Evolutionary conservation across 805 yeast species (phyloP), one percentile per base, ranked within the genome.

Genomic region (Candida nanaspora): DNA sequence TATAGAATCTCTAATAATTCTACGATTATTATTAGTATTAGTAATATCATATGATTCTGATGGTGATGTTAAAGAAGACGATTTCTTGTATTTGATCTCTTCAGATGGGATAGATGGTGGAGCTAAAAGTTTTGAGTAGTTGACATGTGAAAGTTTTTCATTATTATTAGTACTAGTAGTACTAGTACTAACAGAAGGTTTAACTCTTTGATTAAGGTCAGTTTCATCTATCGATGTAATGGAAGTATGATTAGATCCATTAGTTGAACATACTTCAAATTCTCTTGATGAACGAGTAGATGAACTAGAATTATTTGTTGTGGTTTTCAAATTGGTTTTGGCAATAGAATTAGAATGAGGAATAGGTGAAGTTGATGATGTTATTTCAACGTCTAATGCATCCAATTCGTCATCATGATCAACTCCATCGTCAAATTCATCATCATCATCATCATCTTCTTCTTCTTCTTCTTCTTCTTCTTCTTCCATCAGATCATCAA

Each of bases 1-100:
- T 6, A 63, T 46, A 6, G 62, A 51, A 43, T 63, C 66, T 18
- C 61, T 45, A 29, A 61, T 26, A 3, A 57, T 39, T 34, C 57
- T 59, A 23, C 57, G 48, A 8, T 51, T 44, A 3, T 58, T 43
- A 2, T 59, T 58, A 13, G 47, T 28, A 32, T 32, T 25, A 13
- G 4, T 11, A 19, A 11, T 32, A 6, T n/a, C 21, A n/a, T n/a
- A n/a, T n/a, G n/a, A n/a, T n/a, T n/a, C n/a, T n/a, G n/a, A n/a
- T n/a, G n/a, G n/a, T n/a, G n/a, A n/a, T n/a, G n/a, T n/a, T n/a
- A n/a, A n/a, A n/a, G n/a, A n/a, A n/a, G n/a, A n/a, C n/a, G n/a
- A n/a, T n/a, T n/a, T n/a, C n/a, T n/a, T n/a, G n/a, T n/a, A n/a
- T n/a, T n/a, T n/a, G n/a, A n/a, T n/a, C n/a, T 31, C 22, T 15